Percentiles rank a stretch among this genome's conserved stretches.
Evolutionary conservation across 2,329 filamentous ascomycete genomes (phyloP).

Genomic region (Cladorrhinum sp.): DNA sequence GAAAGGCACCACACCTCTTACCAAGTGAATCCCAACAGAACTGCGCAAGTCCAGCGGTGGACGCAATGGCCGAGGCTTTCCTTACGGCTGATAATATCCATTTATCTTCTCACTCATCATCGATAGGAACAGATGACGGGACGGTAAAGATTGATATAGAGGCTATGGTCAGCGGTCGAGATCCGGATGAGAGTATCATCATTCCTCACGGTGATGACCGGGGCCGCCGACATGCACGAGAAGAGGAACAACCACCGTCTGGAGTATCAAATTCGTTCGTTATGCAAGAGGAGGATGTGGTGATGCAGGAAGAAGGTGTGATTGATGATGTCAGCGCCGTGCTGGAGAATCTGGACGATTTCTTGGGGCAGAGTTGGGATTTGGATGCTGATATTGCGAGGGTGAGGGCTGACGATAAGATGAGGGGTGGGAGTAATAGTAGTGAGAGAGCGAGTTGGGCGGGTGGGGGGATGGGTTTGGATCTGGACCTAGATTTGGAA

Average conservation of each 20-base stretch:
- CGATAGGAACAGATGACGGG: conserved; percentile 9
- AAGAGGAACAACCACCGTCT: not conserved
- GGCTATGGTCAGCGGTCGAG: not conserved
- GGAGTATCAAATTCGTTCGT: not conserved
- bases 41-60: conserved; percentile 39
- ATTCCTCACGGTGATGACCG: not conserved
- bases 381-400: conserved; percentile 37
- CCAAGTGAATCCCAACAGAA: conserved; percentile 43
- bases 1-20: conserved; percentile 29
- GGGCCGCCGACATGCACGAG: not conserved
- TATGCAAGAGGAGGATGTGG: not conserved
- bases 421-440: not conserved
- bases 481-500: not conserved
- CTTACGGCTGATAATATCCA: conserved; percentile 42
- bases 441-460: not conserved
- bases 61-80: conserved; percentile 51
- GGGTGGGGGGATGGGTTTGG: not conserved
- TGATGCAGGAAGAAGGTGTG: conserved; percentile 11
- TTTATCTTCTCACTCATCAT: conserved; percentile 1
- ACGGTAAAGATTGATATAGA: not conserved
- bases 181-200: not conserved
- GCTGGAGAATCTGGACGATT: conserved; percentile 45
- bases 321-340: conserved; percentile 46
- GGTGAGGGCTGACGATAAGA: conserved; percentile 24
- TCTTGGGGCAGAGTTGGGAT: conserved; percentile 38